Percentiles rank a stretch among this genome's conserved stretches.
phyloP scores from a whole-genome alignment of 1,139 yeast genomes.

The Saccharomycopsis crataegensis region DNA sequence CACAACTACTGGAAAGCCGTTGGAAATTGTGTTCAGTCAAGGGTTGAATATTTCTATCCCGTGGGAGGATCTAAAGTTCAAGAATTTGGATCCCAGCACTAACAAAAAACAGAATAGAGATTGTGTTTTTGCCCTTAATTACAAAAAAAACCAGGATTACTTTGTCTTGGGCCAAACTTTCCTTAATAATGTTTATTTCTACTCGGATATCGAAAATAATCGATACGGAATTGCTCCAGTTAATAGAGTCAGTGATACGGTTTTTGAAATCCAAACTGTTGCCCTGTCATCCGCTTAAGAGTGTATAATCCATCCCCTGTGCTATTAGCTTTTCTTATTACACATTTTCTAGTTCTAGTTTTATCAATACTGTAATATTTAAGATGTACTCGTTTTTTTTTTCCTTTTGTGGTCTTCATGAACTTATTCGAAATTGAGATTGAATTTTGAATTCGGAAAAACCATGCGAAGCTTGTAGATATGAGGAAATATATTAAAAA shows the following conservation, averaged over 20 bases:
- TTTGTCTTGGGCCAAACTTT: constrained; percentile 17
- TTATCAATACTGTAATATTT: not conserved
- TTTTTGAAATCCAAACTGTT: not conserved
- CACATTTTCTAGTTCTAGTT: not conserved
- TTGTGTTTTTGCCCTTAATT: constrained; percentile 17
- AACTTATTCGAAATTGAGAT: too few species aligned
- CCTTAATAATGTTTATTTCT: constrained; percentile 17
- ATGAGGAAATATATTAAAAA: too few species aligned
- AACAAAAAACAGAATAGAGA: constrained; percentile 14
- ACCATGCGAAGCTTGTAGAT: too few species aligned
- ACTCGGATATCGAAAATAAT: constrained; percentile 12
- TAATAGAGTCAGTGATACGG: not conserved
- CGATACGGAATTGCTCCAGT: constrained; percentile 8
- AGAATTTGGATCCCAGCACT: constrained; percentile 16
- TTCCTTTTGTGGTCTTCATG: not conserved
- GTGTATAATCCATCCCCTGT: not conserved
- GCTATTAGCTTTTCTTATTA: not conserved
- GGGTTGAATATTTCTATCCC: constrained; percentile 18
- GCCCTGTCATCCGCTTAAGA: too few species aligned
- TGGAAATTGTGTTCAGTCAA: constrained; percentile 4
- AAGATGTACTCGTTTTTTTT: not conserved
- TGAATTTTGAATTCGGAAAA: too few species aligned
- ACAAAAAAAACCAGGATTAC: constrained; percentile 15
- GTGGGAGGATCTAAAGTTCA: constrained; percentile 15
- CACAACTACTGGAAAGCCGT: constrained; percentile 8